Evolutionary conservation across 495 filamentous ascomycete species (phyloP).

Genomic region (Aspergillus biplanus): DNA sequence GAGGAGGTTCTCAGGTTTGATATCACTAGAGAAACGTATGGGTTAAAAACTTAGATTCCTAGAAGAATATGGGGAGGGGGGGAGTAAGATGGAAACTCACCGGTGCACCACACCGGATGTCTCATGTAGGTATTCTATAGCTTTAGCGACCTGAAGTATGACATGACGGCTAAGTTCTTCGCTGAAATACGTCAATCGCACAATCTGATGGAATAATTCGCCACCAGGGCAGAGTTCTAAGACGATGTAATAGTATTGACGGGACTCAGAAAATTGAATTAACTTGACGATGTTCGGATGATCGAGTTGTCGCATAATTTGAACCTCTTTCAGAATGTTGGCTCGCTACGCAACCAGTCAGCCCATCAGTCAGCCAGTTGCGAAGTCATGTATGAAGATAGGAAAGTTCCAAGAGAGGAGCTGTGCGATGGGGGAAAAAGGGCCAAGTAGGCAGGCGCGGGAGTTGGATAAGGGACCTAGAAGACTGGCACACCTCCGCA

Average conservation of each 20-base stretch:
- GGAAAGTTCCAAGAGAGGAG: constrained; percentile 8
- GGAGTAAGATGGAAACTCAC: constrained; percentile 55
- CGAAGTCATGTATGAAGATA: constrained; percentile 18
- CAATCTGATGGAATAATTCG: constrained; percentile 98
- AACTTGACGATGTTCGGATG: constrained; percentile 95
- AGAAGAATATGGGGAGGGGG: constrained; percentile 28
- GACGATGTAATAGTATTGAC: constrained; percentile 95
- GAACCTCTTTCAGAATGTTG: constrained; percentile 97
- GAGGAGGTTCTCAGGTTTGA: constrained; percentile 96
- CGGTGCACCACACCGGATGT: constrained; percentile 94
- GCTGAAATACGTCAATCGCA: constrained; percentile 97
- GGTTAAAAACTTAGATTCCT: constrained; percentile 17
- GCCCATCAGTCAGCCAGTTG: constrained; percentile 3
- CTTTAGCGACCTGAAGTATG: constrained; percentile 89
- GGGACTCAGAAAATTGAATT: constrained; percentile 89
- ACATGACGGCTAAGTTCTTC: constrained; percentile 94
- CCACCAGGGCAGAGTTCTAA: constrained; percentile 94
- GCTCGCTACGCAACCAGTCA: constrained; percentile 66
- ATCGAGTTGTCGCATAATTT: constrained; percentile 96
- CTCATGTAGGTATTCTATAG: constrained; percentile 92
- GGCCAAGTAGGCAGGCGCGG: constrained; percentile 19
- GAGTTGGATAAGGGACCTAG: constrained; percentile 26
- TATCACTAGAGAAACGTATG: constrained; percentile 65
- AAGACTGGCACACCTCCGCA: constrained; percentile 86
- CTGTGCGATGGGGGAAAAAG: constrained; percentile 20